Base-by-base conservation (phyloP, 768 basidiomycete species). In the Lactifluus subvellereus region DNA sequence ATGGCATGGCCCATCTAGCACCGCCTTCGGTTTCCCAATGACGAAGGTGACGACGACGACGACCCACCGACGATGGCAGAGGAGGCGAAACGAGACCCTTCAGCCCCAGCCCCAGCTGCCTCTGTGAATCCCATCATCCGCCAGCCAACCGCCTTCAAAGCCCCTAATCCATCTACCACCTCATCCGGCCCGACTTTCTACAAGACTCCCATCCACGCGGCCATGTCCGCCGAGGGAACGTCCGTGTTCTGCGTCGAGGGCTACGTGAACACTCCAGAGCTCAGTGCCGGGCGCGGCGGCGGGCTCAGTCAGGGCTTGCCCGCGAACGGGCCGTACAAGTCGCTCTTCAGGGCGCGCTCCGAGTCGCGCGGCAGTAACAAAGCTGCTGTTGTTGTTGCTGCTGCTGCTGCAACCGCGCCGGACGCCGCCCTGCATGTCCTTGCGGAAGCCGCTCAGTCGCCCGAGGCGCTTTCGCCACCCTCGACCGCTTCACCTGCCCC, bases 241-340 rank as follows among this genome's bases (percentile, higher is more conserved):
- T 63, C 65, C 20, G 40, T 64, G 52, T 66, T 66, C 61, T n/a
- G 53, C 33, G 57, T 66, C 22, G 56, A 66, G 22, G 61, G 61
- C 45, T 66, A 66, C 48, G 65, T 63, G 47, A 64, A 66, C 40
- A 54, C 61, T 11, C 65, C 65, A 2, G 61, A 64, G 27, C 61
- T 66, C 52, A 58, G 65, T 53, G 65, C 61, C 0, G 61, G 47
- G 14, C 57, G 53, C 37, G 42, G 54, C 35, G 65, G 62, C 7
- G 62, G 62, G 2, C 62, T 64, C 48, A 60, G 38, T 5, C 65
- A 64, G 45, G 65, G 61, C 16, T 35, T 62, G 49, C 43, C 56
- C 6, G 43, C 61, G 30, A 57, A 48, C 18, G 65, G 65, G 7
- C 65, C 65, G 2, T 66, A 66, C 57, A 66, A 27, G 48, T 66